Percentiles rank a stretch among this genome's conserved stretches.
These are phyloP conservation scores for Clonostachys byssicola DNA, from an alignment of 2,329 filamentous ascomycete species.

Conservation along the genomic window DNA sequence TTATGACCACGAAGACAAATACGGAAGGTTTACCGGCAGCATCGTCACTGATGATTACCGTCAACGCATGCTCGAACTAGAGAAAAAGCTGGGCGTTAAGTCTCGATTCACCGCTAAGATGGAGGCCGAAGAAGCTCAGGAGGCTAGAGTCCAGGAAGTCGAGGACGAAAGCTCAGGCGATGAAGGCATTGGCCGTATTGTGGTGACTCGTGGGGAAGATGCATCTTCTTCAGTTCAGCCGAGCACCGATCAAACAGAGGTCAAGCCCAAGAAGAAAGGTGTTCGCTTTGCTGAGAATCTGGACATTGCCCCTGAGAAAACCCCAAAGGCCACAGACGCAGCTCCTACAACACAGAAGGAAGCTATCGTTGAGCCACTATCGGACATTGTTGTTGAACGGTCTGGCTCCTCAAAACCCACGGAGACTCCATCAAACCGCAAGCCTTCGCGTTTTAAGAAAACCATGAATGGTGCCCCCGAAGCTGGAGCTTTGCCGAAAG, in stretches of 20 bases:
- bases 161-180: conserved; percentile 23
- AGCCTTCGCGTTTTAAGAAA: conserved; percentile 49
- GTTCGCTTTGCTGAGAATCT: conserved; percentile 77
- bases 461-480: conserved; percentile 15
- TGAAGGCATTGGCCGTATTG: conserved; percentile 53
- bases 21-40: conserved; percentile 66
- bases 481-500: conserved; percentile 20
- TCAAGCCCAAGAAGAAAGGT: conserved; percentile 50
- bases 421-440: conserved; percentile 17
- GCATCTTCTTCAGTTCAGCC: conserved; percentile 13
- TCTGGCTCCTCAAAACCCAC: conserved; percentile 16
- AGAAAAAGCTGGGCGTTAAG: conserved; percentile 66
- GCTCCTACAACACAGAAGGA: conserved; percentile 13
- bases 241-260: conserved; percentile 5
- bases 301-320: conserved; percentile 56
- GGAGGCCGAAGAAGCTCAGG: conserved; percentile 21
- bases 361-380: conserved; percentile 39
- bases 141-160: conserved; percentile 22
- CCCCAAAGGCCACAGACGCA: conserved; percentile 2
- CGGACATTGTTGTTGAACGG: conserved; percentile 47
- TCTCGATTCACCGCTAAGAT: conserved; percentile 37
- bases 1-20: conserved; percentile 71
- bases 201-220: conserved; percentile 29
- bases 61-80: conserved; percentile 79
- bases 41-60: conserved; percentile 72